Evolutionary conservation across 225 moss, liverwort and hornwort species (phyloP).

Genomic region (Pseudisothecium myosuroides): DNA sequence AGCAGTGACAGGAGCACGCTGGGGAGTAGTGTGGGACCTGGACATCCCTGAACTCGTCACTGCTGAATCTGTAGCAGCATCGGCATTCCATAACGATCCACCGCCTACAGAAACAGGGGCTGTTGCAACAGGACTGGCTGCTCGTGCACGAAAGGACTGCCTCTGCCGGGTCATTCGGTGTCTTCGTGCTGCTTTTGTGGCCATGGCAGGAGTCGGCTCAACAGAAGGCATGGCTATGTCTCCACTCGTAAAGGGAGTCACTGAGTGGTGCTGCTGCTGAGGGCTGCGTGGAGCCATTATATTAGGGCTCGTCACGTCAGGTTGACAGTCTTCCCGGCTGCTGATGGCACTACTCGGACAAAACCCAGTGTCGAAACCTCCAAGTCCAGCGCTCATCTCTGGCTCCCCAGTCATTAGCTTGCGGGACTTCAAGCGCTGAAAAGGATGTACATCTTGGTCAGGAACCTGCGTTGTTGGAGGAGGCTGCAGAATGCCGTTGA

Average conservation of each 20-base stretch:
- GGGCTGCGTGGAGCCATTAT: not conserved
- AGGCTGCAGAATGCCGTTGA: not conserved
- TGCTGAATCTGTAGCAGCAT: not conserved
- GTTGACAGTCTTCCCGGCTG: not conserved
- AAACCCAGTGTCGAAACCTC: not conserved
- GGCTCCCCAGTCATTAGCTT: constrained; percentile 25
- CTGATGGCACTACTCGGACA: constrained; percentile 17
- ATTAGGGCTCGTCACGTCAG: not conserved
- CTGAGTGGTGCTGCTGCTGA: not conserved
- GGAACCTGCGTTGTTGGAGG: not conserved
- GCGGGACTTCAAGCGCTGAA: constrained; percentile 37
- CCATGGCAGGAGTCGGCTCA: constrained; percentile 12
- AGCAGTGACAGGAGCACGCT: not conserved
- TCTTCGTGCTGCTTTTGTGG: constrained; percentile 41
- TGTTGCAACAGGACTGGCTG: not conserved
- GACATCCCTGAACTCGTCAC: not conserved
- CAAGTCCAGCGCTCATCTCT: not conserved
- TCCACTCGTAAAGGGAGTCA: not conserved
- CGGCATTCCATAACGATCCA: not conserved
- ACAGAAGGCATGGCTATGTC: not conserved
- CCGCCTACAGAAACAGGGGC: not conserved
- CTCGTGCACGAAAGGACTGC: constrained; percentile 5
- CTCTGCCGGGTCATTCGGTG: constrained; percentile 36
- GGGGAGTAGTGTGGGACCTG: not conserved
- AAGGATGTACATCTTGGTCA: too few relatives aligned